Percentiles rank a stretch among this genome's conserved stretches.
Evolutionary conservation across 805 yeast species (phyloP).

Genomic region (Suhomyces sp.): DNA sequence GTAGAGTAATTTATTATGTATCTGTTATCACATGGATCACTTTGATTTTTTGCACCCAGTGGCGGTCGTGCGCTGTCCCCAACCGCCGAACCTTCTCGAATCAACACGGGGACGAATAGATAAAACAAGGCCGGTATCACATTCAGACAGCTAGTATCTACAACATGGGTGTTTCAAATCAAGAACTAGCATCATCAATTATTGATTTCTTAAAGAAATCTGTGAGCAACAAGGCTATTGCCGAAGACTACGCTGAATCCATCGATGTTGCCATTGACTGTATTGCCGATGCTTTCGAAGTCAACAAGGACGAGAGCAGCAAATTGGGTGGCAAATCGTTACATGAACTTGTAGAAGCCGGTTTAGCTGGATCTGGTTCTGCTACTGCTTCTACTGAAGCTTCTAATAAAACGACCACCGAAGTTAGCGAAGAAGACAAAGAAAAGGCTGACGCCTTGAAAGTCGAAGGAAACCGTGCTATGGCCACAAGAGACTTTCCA

Average conservation of each 20-base stretch:
- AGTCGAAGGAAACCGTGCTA: slow-evolving; percentile 82
- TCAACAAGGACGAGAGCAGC: slow-evolving; percentile 48
- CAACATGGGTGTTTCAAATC: slow-evolving; percentile 47
- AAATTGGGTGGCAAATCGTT: slow-evolving; percentile 50
- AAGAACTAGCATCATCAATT: slow-evolving; percentile 70
- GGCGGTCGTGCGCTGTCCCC: not conserved
- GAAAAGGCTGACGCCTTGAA: slow-evolving; percentile 82
- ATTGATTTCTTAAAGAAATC: slow-evolving; percentile 65
- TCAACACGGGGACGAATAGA: slow-evolving; percentile 1
- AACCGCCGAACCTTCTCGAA: slow-evolving; percentile 2
- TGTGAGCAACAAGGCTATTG: slow-evolving; percentile 57
- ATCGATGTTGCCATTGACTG: slow-evolving; percentile 93
- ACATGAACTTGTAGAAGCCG: slow-evolving; percentile 38
- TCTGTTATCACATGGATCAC: not conserved
- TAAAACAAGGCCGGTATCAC: not conserved
- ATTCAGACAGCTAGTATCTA: not conserved
- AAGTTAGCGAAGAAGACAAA: slow-evolving; percentile 51
- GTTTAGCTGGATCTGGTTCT: slow-evolving; percentile 9
- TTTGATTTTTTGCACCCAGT: not conserved
- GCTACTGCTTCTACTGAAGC: slow-evolving; percentile 15
- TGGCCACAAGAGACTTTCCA: slow-evolving; percentile 71
- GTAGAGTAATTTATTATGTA: too few relatives aligned
- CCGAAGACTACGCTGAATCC: slow-evolving; percentile 82
- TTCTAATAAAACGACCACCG: slow-evolving; percentile 21
- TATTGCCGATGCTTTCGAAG: slow-evolving; percentile 79